A percentile compares a stretch with the other conserved stretches of the same genome.
Conservation (phyloP, 2,329 filamentous ascomycete species). For the Colletotrichum liriopes region DNA sequence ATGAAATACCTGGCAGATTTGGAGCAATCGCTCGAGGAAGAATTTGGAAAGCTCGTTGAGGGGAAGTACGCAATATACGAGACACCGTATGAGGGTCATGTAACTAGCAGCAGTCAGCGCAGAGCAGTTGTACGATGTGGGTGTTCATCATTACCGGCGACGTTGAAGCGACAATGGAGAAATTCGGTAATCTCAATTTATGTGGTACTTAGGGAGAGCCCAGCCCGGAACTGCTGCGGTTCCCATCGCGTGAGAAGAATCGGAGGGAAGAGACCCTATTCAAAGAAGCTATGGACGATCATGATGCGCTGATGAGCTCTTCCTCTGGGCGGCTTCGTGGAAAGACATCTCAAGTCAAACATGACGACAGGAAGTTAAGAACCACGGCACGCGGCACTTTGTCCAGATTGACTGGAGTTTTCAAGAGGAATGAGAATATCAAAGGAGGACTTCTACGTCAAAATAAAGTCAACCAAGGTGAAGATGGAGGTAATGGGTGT, state of each 20-base stretch:
- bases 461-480: background rate
- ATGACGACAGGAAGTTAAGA: background rate
- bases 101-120: background rate
- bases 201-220: background rate
- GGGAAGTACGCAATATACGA: background rate
- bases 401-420: background rate
- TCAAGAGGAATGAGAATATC: background rate
- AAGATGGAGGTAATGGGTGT: background rate
- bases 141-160: background rate
- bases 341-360: background rate
- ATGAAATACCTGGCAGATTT: fast-evolving
- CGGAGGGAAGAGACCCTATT: background rate
- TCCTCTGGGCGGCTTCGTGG: background rate
- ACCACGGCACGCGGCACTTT: background rate
- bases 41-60: background rate
- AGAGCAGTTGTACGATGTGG: background rate
- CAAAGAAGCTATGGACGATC: background rate
- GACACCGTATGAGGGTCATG: background rate
- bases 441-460: background rate
- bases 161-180: background rate
- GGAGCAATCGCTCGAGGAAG: background rate
- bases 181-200: background rate
- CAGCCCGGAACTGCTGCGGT: background rate
- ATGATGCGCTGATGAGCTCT: background rate
- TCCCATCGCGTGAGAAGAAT: background rate